These are phyloP conservation scores for Blastocystis sp. DNA, from an alignment of 352 stramenopile species.

Conservation along the genomic window DNA sequence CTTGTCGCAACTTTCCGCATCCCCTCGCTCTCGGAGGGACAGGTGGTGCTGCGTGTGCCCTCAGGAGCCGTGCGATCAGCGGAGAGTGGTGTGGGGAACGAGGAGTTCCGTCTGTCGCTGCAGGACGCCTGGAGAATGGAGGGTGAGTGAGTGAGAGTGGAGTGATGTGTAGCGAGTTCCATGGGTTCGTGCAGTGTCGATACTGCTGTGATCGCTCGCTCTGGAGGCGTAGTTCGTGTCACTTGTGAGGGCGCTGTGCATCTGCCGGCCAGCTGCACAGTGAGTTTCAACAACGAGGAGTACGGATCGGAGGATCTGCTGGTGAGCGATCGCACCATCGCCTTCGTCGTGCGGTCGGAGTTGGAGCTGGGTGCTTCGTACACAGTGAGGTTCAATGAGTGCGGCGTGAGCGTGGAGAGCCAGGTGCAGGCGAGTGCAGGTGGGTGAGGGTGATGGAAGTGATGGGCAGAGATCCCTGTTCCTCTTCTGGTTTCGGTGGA, in stretches of 20 bases:
- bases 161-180: neutral
- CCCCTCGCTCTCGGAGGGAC: neutral
- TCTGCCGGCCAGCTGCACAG: neutral
- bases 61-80: neutral
- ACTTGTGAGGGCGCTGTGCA: neutral
- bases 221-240: neutral
- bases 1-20: neutral
- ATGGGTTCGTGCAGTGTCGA: neutral
- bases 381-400: neutral
- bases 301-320: neutral
- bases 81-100: neutral
- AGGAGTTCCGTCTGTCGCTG: neutral
- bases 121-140: neutral
- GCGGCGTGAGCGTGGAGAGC: neutral
- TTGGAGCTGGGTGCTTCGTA: neutral
- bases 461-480: neutral
- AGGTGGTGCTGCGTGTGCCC: neutral
- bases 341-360: neutral
- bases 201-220: neutral
- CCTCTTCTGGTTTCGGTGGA: neutral
- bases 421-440: neutral
- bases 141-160: neutral
- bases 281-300: neutral
- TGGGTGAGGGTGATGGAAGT: neutral
- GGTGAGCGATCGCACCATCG: neutral